phyloP scores from a whole-genome alignment of 2,329 filamentous ascomycete genomes.

The Fusarium albosuccineum region DNA sequence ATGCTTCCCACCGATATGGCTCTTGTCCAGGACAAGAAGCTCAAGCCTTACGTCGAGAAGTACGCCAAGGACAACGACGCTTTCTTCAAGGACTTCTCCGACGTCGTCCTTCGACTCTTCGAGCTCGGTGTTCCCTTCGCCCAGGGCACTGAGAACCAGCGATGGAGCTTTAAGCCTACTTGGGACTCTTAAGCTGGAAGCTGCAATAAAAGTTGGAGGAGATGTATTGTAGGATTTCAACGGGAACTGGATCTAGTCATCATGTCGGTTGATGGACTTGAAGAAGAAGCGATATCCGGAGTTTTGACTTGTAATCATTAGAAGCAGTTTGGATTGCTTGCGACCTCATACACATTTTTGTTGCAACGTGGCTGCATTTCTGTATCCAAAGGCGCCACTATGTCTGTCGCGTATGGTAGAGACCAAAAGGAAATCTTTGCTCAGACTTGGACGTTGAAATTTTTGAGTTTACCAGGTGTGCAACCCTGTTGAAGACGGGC shows the following conservation, averaged over 20 bases:
- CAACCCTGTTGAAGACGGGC: slow-evolving; percentile 9
- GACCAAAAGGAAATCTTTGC: slow-evolving; percentile 9
- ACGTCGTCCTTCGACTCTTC: slow-evolving; percentile 84
- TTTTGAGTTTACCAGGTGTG: not conserved
- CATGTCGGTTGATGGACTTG: slow-evolving; percentile 29
- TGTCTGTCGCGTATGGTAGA: slow-evolving; percentile 13
- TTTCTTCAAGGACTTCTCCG: slow-evolving; percentile 95
- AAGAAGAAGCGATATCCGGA: slow-evolving; percentile 46
- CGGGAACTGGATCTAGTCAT: slow-evolving; percentile 35
- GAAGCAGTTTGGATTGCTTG: slow-evolving; percentile 26
- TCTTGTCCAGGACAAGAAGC: slow-evolving; percentile 87
- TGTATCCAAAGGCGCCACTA: slow-evolving; percentile 3
- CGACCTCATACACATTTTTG: slow-evolving; percentile 19
- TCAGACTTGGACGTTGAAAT: not conserved
- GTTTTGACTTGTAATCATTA: slow-evolving; percentile 46
- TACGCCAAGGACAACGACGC: slow-evolving; percentile 91
- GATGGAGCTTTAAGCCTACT: slow-evolving; percentile 74
- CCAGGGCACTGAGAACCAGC: slow-evolving; percentile 67
- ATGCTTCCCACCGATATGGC: slow-evolving; percentile 96
- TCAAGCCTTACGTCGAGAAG: slow-evolving; percentile 82
- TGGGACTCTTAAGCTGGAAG: slow-evolving; percentile 49
- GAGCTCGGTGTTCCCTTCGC: slow-evolving; percentile 94
- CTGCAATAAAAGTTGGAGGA: not conserved
- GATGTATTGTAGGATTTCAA: slow-evolving; percentile 30
- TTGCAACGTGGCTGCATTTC: slow-evolving; percentile 6